Evolutionary conservation across 139 green algal genomes (phyloP), one percentile per base, ranked within the genome.

Genomic region (Volvox africanus): DNA sequence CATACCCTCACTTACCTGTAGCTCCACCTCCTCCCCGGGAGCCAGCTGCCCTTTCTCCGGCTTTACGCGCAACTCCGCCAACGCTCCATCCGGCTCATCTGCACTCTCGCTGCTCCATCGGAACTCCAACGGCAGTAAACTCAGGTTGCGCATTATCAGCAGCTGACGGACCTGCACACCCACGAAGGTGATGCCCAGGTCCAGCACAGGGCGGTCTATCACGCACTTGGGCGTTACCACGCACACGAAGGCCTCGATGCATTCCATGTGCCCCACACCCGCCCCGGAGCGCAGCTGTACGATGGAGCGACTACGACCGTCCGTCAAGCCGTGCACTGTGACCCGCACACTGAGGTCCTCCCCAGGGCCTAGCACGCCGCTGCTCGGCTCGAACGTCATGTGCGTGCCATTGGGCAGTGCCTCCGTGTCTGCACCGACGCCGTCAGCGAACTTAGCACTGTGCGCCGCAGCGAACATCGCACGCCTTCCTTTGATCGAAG

Each of bases 141-240:
- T 75, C 35, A 92, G 82, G 90, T 94, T 94, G 37, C n/a, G 35
- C 20, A 94, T 67, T 13, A 19, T 82, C 55, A 91, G 24, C 26
- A 28, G 33, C 67, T 88, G 88, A 16, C 77, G 83, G 11, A 88
- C 83, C 82, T 88, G 87, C 37, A 94, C 92, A 37, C 92, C 92
- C 50, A 93, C 19, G 78, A 92, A 94, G 5, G 92, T 89, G 55
- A 86, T 61, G 26, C 92, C 92, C 68, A 94, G 73, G 88, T 94
- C 90, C 1, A 94, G 62, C n/a, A 65, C 30, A 19, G 92, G 92
- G n/a, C 69, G 61, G 78, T 78, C 88, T 61, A 94, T 55, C 16
- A 91, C 90, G 55, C 75, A 84, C 17, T n/a, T 80, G n/a, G 92
- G 92, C 33, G 90, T 94, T 20, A 94, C 92, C 19, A 93, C 90